Evolutionary conservation across 805 yeast genomes (phyloP).

Genomic region (Saturnispora saitoi): DNA sequence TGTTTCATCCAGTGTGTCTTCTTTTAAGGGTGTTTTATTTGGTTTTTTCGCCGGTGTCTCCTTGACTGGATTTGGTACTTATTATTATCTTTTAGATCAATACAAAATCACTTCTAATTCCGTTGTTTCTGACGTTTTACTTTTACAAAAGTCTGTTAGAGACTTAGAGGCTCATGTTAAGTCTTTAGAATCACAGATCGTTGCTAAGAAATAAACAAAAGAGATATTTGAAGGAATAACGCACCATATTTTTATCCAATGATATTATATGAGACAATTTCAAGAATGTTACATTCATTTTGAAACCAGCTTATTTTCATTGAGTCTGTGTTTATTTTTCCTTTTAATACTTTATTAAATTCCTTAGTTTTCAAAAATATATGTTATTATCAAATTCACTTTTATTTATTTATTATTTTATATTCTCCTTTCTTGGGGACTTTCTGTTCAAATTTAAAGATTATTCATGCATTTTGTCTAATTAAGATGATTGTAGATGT

Average conservation of each 20-base stretch:
- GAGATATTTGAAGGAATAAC: background rate
- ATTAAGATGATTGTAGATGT: too few species aligned
- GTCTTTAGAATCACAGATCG: constrained; percentile 39
- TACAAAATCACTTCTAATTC: constrained; percentile 66
- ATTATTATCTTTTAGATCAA: constrained; percentile 70
- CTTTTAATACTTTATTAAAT: background rate
- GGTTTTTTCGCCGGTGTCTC: constrained; percentile 78
- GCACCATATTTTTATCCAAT: too few species aligned
- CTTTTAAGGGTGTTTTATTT: constrained; percentile 40
- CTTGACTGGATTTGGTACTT: constrained; percentile 64
- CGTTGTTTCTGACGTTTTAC: constrained; percentile 64
- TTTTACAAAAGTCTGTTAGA: constrained; percentile 48
- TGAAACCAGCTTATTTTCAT: background rate
- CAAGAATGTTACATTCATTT: too few species aligned
- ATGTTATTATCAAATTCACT: background rate
- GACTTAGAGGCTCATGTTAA: constrained; percentile 23
- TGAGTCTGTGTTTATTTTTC: background rate
- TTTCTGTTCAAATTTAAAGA: background rate
- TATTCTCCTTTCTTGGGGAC: background rate
- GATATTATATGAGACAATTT: too few species aligned
- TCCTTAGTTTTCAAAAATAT: background rate
- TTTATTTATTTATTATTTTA: background rate
- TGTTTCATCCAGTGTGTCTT: constrained; percentile 11
- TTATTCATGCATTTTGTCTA: background rate
- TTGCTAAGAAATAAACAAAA: background rate